A percentile compares a stretch with the other conserved stretches of the same genome.
These are phyloP conservation scores for Raphanus hybrid DNA, from an alignment of 441 rosid genomes.

Conservation along the genomic window DNA sequence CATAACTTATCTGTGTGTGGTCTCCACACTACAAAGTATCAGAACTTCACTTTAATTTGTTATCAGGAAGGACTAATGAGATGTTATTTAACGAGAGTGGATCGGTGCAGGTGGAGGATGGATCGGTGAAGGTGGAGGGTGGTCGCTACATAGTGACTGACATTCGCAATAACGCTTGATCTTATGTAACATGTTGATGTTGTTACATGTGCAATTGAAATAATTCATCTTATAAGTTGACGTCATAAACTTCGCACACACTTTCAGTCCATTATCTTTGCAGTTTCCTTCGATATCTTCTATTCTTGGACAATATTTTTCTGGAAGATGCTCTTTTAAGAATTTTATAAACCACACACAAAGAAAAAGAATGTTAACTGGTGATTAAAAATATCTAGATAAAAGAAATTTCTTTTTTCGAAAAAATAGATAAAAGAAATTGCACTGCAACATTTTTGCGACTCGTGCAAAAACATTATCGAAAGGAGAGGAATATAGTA, in stretches of 20 bases:
- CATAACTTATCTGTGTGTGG: conserved; percentile 13
- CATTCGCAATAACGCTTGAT: conserved; percentile 12
- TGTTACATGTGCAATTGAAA: conserved; percentile 16
- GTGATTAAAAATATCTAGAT: neutral
- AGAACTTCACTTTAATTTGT: neutral
- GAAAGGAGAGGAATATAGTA: neutral
- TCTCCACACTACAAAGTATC: conserved; percentile 14
- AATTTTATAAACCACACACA: neutral
- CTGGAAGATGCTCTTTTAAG: neutral
- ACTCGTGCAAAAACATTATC: neutral
- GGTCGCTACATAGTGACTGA: neutral
- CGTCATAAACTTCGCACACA: conserved; percentile 17
- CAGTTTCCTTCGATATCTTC: conserved; percentile 28
- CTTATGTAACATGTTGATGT: conserved; percentile 24
- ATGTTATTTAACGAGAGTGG: neutral
- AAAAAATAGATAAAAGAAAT: neutral
- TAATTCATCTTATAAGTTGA: neutral
- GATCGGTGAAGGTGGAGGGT: neutral
- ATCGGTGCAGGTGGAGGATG: neutral
- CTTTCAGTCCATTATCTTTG: neutral
- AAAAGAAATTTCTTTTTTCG: neutral
- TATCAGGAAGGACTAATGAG: neutral
- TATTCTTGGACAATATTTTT: neutral
- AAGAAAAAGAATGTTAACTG: neutral
- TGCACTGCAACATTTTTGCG: conserved; percentile 9